Evolutionary conservation across 2,329 filamentous ascomycete species (phyloP), one percentile per base, ranked within the genome.

Genomic region (Pseudogymnoascus sp.): DNA sequence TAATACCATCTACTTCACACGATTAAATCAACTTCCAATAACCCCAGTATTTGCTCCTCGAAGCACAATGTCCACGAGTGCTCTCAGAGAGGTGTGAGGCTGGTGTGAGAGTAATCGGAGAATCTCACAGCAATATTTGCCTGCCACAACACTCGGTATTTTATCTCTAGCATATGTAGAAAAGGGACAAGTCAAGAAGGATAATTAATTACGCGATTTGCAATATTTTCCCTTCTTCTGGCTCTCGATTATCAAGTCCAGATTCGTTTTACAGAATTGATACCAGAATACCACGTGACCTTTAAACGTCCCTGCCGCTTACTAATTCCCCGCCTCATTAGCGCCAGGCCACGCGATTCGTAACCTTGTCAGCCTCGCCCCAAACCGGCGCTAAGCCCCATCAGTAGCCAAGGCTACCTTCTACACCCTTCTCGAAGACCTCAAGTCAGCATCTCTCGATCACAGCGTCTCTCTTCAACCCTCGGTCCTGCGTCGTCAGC

Each of bases 361-460:
- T 33, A 56, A 56, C 16, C 33, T 33, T 56, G 50, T 56, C 50
- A 56, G 50, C 50, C 50, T 56, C n/a, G 50, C 25, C 50, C 50
- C 28, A 33, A n/a, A 33, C 50, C n/a, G 16, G 12, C 50, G 50
- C 50, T 56, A 56, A 56, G 50, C 50, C 50, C 10, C 50, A 56
- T 56, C 28, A 33, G 12, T 21, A 28, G 18, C 50, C 50, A 56
- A 56, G 50, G 50, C 50, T 56, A 56, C 50, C 50, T 56, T 56
- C 50, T 56, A 56, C 50, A 56, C 16, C 50, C 25, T 56, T 56
- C 50, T 56, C 50, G 50, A 56, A 56, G 50, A 56, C 50, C 28
- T 56, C 28, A 56, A 56, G 50, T 56, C 50, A 56, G 50, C 50
- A 33, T 33, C 50, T 14, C 50, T 8, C n/a, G 8, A 56, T 7